A percentile compares a stretch with the other conserved stretches of the same genome.
phyloP scores from a whole-genome alignment of 2,329 filamentous ascomycete genomes.

The Botryotinia narcissicola region DNA sequence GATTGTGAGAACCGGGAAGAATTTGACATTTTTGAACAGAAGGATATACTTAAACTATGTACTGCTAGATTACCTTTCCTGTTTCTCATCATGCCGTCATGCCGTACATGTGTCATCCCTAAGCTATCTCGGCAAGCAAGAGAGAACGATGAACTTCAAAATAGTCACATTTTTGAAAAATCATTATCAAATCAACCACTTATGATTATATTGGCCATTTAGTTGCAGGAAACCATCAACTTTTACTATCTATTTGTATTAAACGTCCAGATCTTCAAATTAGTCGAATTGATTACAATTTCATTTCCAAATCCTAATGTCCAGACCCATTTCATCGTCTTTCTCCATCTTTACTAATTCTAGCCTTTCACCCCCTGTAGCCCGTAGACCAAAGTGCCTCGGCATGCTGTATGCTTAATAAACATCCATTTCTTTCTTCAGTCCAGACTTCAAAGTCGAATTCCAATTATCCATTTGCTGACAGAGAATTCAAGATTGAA shows the following conservation, averaged over 20 bases:
- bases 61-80: not conserved
- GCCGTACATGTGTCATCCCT: not conserved
- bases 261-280: not conserved
- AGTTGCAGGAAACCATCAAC: not conserved
- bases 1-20: too few relatives aligned
- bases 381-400: not conserved
- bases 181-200: not conserved
- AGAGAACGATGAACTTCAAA: not conserved
- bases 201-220: not conserved
- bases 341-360: not conserved
- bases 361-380: not conserved
- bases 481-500: not conserved
- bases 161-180: not conserved
- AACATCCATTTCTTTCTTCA: not conserved
- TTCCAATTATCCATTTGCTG: not conserved
- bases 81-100: not conserved
- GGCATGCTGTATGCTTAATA: not conserved
- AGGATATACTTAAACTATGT: not conserved
- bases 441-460: conserved; percentile 2
- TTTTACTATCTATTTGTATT: not conserved
- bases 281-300: not conserved
- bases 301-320: not conserved
- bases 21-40: not conserved
- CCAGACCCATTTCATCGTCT: not conserved
- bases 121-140: not conserved